Evolutionary conservation across 768 basidiomycete species (phyloP).

Genomic region (Tubosaeta sp.): DNA sequence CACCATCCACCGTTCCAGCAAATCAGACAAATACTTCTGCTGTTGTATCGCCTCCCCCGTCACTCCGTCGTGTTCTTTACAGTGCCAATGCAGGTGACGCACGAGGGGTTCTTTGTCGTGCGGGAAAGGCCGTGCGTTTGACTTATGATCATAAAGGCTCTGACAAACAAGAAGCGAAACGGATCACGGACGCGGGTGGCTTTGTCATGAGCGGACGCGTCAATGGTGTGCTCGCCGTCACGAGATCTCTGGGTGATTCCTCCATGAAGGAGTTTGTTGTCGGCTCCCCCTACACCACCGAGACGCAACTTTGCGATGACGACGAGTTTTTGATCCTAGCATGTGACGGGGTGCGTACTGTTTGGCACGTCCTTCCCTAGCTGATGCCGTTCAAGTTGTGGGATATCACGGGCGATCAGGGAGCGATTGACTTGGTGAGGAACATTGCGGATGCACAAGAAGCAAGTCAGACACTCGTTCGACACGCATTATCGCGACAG

Average conservation of each 20-base stretch:
- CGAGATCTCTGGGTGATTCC: conserved; percentile 91
- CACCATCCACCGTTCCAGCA: conserved; percentile 16
- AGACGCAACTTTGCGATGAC: conserved; percentile 83
- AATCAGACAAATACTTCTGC: conserved; percentile 29
- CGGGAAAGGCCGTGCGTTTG: conserved; percentile 84
- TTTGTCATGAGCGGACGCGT: conserved; percentile 99
- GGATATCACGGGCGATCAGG: conserved; percentile 93
- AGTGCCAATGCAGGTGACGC: conserved; percentile 98
- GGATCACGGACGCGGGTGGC: conserved; percentile 96
- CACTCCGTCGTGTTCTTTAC: conserved; percentile 76
- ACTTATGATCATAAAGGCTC: conserved; percentile 99
- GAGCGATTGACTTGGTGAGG: conserved; percentile 81
- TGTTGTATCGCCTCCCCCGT: conserved; percentile 42
- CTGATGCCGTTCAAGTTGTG: conserved; percentile 61
- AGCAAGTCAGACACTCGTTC: conserved; percentile 73
- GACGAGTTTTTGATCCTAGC: conserved; percentile 96
- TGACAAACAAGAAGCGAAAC: conserved; percentile 95
- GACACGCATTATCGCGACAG: conserved; percentile 82
- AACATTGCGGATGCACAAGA: conserved; percentile 71
- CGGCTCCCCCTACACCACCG: conserved; percentile 97
- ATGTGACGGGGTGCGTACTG: conserved; percentile 85
- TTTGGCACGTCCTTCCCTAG: background rate
- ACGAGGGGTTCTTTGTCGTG: conserved; percentile 86
- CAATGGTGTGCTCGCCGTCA: conserved; percentile 96
- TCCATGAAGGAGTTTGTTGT: conserved; percentile 99